These are phyloP conservation scores for Trichoderma guizhouense DNA, from an alignment of 2,329 filamentous ascomycete genomes.

Conservation along the genomic window DNA sequence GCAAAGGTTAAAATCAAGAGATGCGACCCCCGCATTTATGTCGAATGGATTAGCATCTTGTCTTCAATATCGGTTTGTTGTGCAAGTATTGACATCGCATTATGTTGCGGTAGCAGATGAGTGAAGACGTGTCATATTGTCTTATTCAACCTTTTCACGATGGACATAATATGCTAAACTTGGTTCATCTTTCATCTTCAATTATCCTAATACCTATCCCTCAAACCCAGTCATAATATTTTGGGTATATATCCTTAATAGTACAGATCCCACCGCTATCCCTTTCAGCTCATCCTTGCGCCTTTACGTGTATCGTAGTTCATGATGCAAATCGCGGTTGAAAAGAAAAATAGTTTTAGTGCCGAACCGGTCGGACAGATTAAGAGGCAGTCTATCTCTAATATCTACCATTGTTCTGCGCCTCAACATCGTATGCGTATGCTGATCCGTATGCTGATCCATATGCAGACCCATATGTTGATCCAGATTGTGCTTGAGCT, in stretches of 20 bases:
- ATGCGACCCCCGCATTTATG: neutral
- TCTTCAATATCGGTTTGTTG: neutral
- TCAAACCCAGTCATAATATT: neutral
- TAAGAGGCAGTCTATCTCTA: slow-evolving; percentile 22
- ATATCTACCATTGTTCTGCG: slow-evolving; percentile 31
- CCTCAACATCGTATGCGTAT: slow-evolving; percentile 38
- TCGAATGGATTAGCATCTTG: neutral
- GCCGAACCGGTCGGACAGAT: slow-evolving; percentile 16
- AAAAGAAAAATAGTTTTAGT: slow-evolving; percentile 6
- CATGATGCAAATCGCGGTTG: slow-evolving; percentile 3
- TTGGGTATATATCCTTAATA: slow-evolving; percentile 9
- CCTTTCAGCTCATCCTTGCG: neutral
- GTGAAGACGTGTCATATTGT: neutral
- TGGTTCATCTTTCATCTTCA: neutral
- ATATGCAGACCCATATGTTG: slow-evolving; percentile 8
- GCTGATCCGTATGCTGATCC: slow-evolving; percentile 18
- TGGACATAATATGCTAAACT: neutral
- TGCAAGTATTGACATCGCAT: neutral
- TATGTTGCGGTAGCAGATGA: neutral
- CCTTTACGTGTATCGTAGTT: slow-evolving; percentile 13
- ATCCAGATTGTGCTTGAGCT: neutral
- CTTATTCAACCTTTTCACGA: neutral
- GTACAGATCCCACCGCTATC: neutral
- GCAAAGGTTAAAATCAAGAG: neutral
- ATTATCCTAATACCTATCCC: neutral